Base-by-base conservation (phyloP, 257 asterid species). In the Craterostigma plantagineum region DNA sequence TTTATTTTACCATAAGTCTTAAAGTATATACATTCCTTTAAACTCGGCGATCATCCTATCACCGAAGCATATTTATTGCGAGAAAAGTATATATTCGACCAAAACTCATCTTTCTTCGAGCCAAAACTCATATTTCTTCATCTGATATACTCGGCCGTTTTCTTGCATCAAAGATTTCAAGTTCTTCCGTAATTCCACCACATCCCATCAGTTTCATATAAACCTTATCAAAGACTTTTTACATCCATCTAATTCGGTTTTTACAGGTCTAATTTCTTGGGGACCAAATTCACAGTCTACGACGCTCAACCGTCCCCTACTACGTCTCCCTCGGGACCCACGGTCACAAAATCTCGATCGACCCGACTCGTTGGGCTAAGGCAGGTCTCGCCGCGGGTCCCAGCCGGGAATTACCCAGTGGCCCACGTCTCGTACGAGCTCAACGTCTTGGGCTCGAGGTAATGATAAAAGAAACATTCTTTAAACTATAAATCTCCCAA, bases 391-490 rank as follows among this genome's bases (percentile, higher is more conserved):
- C 93, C 93, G 16, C 74, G 81, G 56, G 69, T 77, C 60, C 94
- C 94, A 11, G 75, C 93, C 18, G 92, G 93, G 58, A 83, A 79
- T 68, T 90, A 62, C 61, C 61, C 92, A 1, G 92, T 90, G 42
- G 95, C 93, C 60, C 93, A 72, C 48, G 58, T 83, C 38, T 67
- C 95, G 0, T 90, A 90, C 35, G 98, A 83, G 68, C 50, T 79
- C 66, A 90, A 90, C 48, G 93, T 77, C 53, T 63, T 90, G 58
- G 95, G 95, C 38, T 73, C 95, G 18, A 82, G 98, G 98, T 90
- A 54, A 68, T 56, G 10, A 16, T 44, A 13, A 52, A 16, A 2
- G 4, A 9, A 35, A 27, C n/a, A 35, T 51, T 30, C 9, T 15
- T 12, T 18, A 37, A n/a, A 16, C 45, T 14, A 38, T 41, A 14